Evolutionary conservation across 345 rosid genomes (phyloP).

Genomic region (Populus nigra): DNA sequence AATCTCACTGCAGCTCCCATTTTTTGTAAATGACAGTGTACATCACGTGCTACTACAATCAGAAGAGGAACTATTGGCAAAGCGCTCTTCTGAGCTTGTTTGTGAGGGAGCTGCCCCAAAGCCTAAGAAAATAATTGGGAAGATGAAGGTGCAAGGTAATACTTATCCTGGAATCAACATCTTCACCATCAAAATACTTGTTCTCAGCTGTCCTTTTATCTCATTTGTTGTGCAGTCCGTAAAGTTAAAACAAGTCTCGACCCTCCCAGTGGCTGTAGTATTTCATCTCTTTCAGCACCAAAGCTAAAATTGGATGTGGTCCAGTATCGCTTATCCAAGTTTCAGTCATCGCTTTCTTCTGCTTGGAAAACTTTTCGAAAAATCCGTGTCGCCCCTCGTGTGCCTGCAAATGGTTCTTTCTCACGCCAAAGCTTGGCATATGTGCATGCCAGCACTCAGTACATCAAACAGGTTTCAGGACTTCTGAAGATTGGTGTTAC

Average conservation of each 20-base stretch:
- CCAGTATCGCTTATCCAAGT: conserved; percentile 55
- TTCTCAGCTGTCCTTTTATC: neutral
- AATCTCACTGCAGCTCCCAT: neutral
- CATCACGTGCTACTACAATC: conserved; percentile 81
- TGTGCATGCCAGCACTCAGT: conserved; percentile 88
- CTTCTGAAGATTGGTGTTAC: conserved; percentile 86
- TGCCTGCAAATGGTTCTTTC: conserved; percentile 67
- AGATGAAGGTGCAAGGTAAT: conserved; percentile 95
- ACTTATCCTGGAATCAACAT: neutral
- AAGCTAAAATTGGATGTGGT: conserved; percentile 53
- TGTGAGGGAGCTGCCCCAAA: conserved; percentile 65
- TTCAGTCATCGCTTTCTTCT: conserved; percentile 53
- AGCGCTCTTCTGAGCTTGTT: conserved; percentile 59
- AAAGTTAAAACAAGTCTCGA: conserved; percentile 74
- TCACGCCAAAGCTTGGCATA: conserved; percentile 88
- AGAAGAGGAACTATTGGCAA: conserved; percentile 79
- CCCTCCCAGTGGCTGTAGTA: conserved; percentile 81
- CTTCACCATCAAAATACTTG: conserved; percentile 8
- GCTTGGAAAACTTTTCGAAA: conserved; percentile 75
- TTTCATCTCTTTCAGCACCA: conserved; percentile 61
- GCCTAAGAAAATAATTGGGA: conserved; percentile 77
- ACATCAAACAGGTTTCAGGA: conserved; percentile 92
- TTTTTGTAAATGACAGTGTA: conserved; percentile 41
- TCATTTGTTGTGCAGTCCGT: conserved; percentile 58
- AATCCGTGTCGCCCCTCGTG: conserved; percentile 54